Evolutionary conservation across 2,329 filamentous ascomycete genomes (phyloP).

Genomic region (Fusarium cicatricum): DNA sequence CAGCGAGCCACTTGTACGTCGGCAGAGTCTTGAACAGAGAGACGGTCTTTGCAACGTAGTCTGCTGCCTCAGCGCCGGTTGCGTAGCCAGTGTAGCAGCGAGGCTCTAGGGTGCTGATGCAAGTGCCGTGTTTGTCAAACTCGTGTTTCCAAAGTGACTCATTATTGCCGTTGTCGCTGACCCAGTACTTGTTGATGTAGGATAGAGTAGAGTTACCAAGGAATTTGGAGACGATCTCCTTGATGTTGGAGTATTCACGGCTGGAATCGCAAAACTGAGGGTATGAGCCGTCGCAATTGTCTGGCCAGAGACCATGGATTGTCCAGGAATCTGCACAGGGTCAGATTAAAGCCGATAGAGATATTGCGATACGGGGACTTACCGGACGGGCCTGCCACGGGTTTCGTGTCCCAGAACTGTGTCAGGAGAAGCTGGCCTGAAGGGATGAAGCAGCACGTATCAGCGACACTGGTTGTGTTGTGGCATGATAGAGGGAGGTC

Average conservation of each 20-base stretch:
- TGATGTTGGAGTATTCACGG: constrained; percentile 72
- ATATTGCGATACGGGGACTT: rapidly evolving
- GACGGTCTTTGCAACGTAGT: constrained; percentile 74
- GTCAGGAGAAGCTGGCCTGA: constrained; percentile 76
- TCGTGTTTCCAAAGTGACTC: constrained; percentile 78
- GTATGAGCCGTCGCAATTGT: constrained; percentile 75
- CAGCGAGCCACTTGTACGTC: constrained; percentile 68
- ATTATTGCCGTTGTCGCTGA: constrained; percentile 70
- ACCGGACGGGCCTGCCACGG: constrained; percentile 65
- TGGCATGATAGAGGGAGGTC: constrained; percentile 57
- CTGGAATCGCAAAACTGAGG: constrained; percentile 70
- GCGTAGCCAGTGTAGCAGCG: constrained; percentile 71
- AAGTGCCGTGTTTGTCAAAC: constrained; percentile 79
- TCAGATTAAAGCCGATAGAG: constrained; percentile 3
- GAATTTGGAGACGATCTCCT: constrained; percentile 65
- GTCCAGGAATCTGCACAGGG: constrained; percentile 70
- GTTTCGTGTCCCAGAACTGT: constrained; percentile 79
- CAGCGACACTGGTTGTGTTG: constrained; percentile 64
- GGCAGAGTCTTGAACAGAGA: constrained; percentile 72
- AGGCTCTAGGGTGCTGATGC: constrained; percentile 74
- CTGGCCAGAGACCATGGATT: constrained; percentile 74
- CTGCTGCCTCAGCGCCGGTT: constrained; percentile 70
- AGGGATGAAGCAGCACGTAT: constrained; percentile 78
- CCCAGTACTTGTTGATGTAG: constrained; percentile 78
- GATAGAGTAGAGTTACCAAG: constrained; percentile 62